Percentiles rank a stretch among this genome's conserved stretches.
Conservation (phyloP, 2,329 filamentous ascomycete genomes). For the Orbilia brochopaga region DNA sequence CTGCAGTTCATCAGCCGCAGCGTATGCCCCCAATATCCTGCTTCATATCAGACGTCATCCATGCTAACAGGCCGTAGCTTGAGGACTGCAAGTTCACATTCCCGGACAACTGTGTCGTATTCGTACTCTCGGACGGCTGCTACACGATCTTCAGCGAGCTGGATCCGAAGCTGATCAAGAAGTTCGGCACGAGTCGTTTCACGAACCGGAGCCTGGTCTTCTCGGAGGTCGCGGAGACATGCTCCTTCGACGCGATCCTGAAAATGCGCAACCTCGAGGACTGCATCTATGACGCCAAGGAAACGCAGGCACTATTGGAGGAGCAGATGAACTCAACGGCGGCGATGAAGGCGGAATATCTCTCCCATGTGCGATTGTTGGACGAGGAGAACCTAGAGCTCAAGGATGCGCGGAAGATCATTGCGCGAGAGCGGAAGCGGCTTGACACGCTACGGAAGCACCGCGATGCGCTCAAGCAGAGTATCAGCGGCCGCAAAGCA, state of each 20-base stretch:
- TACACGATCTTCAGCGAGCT: slow-evolving; percentile 69
- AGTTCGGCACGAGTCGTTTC: slow-evolving; percentile 57
- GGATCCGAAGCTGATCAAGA: slow-evolving; percentile 43
- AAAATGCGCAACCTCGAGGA: slow-evolving; percentile 70
- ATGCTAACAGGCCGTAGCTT: slow-evolving; percentile 56
- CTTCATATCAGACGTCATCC: background rate
- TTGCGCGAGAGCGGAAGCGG: slow-evolving; percentile 70
- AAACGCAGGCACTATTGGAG: slow-evolving; percentile 67
- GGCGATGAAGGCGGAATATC: slow-evolving; percentile 49
- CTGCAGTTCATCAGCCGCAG: slow-evolving; percentile 69
- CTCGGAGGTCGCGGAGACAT: slow-evolving; percentile 59
- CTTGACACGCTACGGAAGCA: slow-evolving; percentile 68
- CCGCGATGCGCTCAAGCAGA: slow-evolving; percentile 71
- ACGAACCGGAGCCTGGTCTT: slow-evolving; percentile 51
- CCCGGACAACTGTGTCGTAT: slow-evolving; percentile 68
- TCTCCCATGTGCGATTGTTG: slow-evolving; percentile 27
- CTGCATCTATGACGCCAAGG: slow-evolving; percentile 70
- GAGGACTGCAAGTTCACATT: slow-evolving; percentile 67
- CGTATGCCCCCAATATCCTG: slow-evolving; percentile 56
- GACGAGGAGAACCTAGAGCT: slow-evolving; percentile 55
- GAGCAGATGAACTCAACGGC: slow-evolving; percentile 64
- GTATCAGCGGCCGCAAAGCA: slow-evolving; percentile 69
- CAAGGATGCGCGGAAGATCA: slow-evolving; percentile 61
- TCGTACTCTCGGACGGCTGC: slow-evolving; percentile 70
- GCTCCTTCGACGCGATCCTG: slow-evolving; percentile 71